These are phyloP conservation scores for Aspergillus spinulosporus DNA, from an alignment of 2,329 filamentous ascomycete species.

Conservation along the genomic window DNA sequence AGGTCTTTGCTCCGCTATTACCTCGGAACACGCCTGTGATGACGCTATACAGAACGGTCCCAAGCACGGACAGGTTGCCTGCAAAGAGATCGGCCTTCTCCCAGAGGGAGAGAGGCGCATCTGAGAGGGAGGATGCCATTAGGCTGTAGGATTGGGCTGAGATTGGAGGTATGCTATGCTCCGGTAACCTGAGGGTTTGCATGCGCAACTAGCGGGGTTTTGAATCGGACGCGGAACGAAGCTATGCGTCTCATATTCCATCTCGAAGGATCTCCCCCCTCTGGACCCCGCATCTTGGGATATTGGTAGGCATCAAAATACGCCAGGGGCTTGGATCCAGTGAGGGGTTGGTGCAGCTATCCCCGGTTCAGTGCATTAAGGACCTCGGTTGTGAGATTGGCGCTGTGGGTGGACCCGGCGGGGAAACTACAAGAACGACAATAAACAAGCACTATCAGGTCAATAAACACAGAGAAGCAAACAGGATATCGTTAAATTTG, in stretches of 20 bases:
- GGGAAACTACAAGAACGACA: neutral
- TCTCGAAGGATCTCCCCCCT: neutral
- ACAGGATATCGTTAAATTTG: neutral
- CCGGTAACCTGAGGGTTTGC: conserved; percentile 1
- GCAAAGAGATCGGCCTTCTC: conserved; percentile 38
- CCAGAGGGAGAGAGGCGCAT: conserved; percentile 31
- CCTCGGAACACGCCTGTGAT: conserved; percentile 43
- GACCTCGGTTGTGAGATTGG: conserved; percentile 6
- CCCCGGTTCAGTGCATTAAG: neutral
- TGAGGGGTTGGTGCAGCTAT: neutral
- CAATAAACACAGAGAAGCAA: neutral
- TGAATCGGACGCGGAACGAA: neutral
- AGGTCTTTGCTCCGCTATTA: conserved; percentile 36
- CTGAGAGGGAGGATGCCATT: conserved; percentile 18
- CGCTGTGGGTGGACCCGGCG: neutral
- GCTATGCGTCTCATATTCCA: neutral
- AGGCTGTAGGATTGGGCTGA: neutral
- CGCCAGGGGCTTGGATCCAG: too few relatives aligned
- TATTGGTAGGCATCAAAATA: too few relatives aligned
- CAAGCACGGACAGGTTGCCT: conserved; percentile 28
- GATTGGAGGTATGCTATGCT: neutral
- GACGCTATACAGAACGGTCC: conserved; percentile 30
- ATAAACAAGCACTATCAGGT: neutral
- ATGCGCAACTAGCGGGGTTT: neutral
- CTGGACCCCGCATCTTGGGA: neutral